phyloP scores from a whole-genome alignment of 495 filamentous ascomycete genomes.

The Trichoderma asperelloides region DNA sequence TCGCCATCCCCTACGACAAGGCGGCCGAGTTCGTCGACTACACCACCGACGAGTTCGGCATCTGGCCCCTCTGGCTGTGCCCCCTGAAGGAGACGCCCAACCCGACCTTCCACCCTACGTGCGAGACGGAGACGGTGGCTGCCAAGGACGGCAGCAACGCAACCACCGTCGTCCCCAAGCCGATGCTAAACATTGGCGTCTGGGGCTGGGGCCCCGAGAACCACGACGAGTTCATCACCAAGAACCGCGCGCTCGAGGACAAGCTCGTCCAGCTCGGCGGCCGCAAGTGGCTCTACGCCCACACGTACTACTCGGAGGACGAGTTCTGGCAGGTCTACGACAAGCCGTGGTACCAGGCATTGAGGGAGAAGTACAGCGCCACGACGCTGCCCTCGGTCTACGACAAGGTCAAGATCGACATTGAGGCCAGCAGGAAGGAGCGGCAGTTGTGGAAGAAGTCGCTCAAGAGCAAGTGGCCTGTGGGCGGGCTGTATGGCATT shows the following conservation, averaged over 20 bases:
- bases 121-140: conserved; percentile 15
- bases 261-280: conserved; percentile 58
- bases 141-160: conserved; percentile 12
- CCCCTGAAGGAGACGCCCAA: conserved; percentile 37
- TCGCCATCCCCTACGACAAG: conserved; percentile 44
- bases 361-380: conserved; percentile 44
- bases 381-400: conserved; percentile 44
- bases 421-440: conserved; percentile 11
- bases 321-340: conserved; percentile 52
- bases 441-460: conserved; percentile 22
- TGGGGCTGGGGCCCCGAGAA: conserved; percentile 43
- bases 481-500: conserved; percentile 48
- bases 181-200: conserved; percentile 48
- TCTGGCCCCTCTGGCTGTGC: conserved; percentile 55
- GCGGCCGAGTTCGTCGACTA: conserved; percentile 45
- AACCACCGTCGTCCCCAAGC: conserved; percentile 5
- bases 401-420: conserved; percentile 45
- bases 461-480: conserved; percentile 35
- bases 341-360: conserved; percentile 40
- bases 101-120: conserved; percentile 40
- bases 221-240: conserved; percentile 34
- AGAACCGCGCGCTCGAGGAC: conserved; percentile 56
- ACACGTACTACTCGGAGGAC: conserved; percentile 46
- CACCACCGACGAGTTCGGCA: conserved; percentile 34
- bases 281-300: conserved; percentile 54